phyloP scores from a whole-genome alignment of 2,329 filamentous ascomycete genomes.

The Pseudophaeomoniella oleicola region DNA sequence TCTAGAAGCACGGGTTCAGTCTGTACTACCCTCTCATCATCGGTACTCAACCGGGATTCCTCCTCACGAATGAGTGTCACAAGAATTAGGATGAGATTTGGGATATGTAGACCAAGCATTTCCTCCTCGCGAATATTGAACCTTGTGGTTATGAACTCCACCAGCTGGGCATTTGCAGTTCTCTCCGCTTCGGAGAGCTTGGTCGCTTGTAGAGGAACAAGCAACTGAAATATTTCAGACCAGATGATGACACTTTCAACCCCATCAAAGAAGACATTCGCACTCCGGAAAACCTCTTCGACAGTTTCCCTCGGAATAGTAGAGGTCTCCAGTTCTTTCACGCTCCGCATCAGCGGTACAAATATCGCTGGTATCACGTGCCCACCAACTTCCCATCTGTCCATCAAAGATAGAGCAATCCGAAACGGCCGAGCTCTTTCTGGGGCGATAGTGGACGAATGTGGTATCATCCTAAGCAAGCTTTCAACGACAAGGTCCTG shows the following conservation, averaged over 20 bases:
- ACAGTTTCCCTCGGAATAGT: conserved; percentile 57
- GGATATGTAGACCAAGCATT: conserved; percentile 78
- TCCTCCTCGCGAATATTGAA: conserved; percentile 94
- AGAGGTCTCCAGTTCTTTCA: conserved; percentile 56
- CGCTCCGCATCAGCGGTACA: conserved; percentile 67
- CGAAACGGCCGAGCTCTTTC: conserved; percentile 76
- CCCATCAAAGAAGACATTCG: conserved; percentile 91
- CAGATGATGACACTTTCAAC: conserved; percentile 92
- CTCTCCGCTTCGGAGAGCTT: conserved; percentile 18
- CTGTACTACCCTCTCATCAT: too few relatives aligned
- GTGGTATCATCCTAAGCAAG: conserved; percentile 61
- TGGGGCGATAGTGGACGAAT: conserved; percentile 36
- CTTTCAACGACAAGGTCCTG: conserved; percentile 59
- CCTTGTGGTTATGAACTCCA: conserved; percentile 67
- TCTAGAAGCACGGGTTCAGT: too few relatives aligned
- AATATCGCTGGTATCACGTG: conserved; percentile 81
- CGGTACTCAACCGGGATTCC: too few relatives aligned
- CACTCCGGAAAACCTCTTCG: conserved; percentile 77
- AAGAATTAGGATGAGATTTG: conserved; percentile 47
- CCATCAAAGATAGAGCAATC: conserved; percentile 90
- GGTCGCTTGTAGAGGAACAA: conserved; percentile 38
- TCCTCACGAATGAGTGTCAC: conserved; percentile 43
- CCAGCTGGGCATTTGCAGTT: conserved; percentile 39
- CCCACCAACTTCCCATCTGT: conserved; percentile 92
- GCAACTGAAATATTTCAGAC: conserved; percentile 58